Conservation (phyloP, 2,329 filamentous ascomycete species). For the Penicillium sp. region DNA sequence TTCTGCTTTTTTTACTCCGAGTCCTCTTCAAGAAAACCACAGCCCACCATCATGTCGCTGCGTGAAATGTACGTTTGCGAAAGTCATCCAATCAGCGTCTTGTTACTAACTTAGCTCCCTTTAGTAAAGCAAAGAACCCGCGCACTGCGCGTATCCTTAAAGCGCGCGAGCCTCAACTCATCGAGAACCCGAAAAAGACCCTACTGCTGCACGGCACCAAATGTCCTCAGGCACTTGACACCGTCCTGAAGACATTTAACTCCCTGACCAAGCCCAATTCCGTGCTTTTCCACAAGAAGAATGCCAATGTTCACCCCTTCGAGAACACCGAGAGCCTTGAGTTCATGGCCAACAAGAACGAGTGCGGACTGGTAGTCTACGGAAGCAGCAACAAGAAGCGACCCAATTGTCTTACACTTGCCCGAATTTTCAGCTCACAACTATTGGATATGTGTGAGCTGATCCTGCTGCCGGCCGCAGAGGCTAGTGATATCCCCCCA, state of each 20-base stretch:
- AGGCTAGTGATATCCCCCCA: conserved; percentile 34
- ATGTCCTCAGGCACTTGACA: conserved; percentile 78
- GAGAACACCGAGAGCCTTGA: conserved; percentile 84
- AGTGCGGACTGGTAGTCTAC: conserved; percentile 81
- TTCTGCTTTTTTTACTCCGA: conserved; percentile 33
- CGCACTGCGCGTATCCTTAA: conserved; percentile 94
- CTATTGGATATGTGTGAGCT: conserved; percentile 94
- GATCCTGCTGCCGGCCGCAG: conserved; percentile 72
- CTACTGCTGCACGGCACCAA: conserved; percentile 86
- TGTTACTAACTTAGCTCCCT: conserved; percentile 2
- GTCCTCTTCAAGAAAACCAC: conserved; percentile 17
- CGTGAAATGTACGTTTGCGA: conserved; percentile 44
- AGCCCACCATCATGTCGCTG: conserved; percentile 33
- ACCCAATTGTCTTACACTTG: conserved; percentile 82
- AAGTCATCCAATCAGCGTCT: background rate
- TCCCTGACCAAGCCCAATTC: conserved; percentile 79
- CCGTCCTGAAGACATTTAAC: conserved; percentile 81
- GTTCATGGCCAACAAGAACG: conserved; percentile 97
- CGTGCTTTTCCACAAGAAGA: conserved; percentile 96
- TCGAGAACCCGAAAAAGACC: conserved; percentile 87
- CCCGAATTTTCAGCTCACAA: conserved; percentile 80
- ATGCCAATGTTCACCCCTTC: conserved; percentile 83
- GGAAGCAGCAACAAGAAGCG: conserved; percentile 89
- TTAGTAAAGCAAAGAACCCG: conserved; percentile 72
- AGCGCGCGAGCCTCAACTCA: conserved; percentile 82